A percentile compares a stretch with the other conserved stretches of the same genome.
phyloP scores from a whole-genome alignment of 2,329 filamentous ascomycete genomes.

The Alternaria triticimaculans region DNA sequence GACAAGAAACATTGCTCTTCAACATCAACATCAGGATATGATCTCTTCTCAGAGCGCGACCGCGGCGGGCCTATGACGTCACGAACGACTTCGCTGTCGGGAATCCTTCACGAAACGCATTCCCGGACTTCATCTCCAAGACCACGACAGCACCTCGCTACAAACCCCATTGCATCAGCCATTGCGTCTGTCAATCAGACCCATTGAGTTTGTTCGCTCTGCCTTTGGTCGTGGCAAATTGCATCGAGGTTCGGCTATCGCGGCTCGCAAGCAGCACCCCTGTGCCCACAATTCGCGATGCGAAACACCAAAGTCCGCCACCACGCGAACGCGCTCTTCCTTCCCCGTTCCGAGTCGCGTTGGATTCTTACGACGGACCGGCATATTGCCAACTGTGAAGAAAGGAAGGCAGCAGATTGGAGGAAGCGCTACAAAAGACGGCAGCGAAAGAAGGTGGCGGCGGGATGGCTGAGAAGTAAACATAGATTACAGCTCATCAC shows the following conservation, averaged over 20 bases:
- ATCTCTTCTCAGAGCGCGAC: not conserved
- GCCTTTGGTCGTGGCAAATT: not conserved
- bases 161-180: accelerated
- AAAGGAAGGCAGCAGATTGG: not conserved
- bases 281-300: not conserved
- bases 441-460: not conserved
- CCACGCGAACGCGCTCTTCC: not conserved
- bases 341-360: not conserved
- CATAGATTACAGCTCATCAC: not conserved
- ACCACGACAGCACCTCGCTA: not conserved
- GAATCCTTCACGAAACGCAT: accelerated
- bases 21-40: not conserved
- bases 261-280: not conserved
- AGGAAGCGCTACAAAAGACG: not conserved
- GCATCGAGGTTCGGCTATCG: not conserved
- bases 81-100: not conserved
- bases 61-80: accelerated
- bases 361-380: accelerated
- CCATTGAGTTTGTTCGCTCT: not conserved
- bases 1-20: not conserved
- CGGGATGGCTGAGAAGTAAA: not conserved
- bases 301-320: not conserved
- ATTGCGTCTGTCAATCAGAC: not conserved
- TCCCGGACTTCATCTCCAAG: not conserved
- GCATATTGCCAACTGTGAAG: not conserved